Evolutionary conservation across 345 rosid species (phyloP), one percentile per base, ranked within the genome.

Genomic region (Pugionium dolabratum): DNA sequence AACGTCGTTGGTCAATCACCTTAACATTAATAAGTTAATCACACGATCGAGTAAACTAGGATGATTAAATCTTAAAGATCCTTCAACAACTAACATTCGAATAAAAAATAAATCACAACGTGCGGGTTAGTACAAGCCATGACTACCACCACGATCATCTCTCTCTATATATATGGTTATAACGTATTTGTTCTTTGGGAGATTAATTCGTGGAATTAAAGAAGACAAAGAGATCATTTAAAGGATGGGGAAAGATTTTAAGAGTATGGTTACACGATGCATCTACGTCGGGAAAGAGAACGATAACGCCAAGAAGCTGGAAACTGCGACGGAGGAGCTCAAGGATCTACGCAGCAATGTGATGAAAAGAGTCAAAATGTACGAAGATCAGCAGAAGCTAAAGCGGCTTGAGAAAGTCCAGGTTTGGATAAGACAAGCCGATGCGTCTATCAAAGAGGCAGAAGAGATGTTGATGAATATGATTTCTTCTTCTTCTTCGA

Each of bases 181-280:
- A 47, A 39, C 57, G 36, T 35, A 4, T 66, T n/a, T 64, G 31
- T 57, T 29, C 25, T 26, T 52, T 26, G 11, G 37, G 57, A 45
- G 9, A 53, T 31, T 35, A 43, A 25, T 44, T 53, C 6, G 10
- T 44, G 36, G 18, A 18, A 33, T 0, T 34, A n/a, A 56, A 48
- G 48, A 35, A 27, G 1, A 34, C 18, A 3, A 9, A 25, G 3
- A 2, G 25, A 2, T 32, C 8, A 52, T 4, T 2, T 1, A 42
- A 48, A 55, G 9, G 11, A 74, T 74, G 78, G 78, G 78, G 49
- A 74, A 74, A 74, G 74, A 68, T 55, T 62, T 74, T 42, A 74
- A 74, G 63, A 67, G 74, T 43, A 67, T 74, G 73, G 69, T 74
- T n/a, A 67, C 78, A 55, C 37, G 78, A 29, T 74, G 78, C 64